phyloP scores from a whole-genome alignment of 2,329 filamentous ascomycete species.

The Diaporthe citri region DNA sequence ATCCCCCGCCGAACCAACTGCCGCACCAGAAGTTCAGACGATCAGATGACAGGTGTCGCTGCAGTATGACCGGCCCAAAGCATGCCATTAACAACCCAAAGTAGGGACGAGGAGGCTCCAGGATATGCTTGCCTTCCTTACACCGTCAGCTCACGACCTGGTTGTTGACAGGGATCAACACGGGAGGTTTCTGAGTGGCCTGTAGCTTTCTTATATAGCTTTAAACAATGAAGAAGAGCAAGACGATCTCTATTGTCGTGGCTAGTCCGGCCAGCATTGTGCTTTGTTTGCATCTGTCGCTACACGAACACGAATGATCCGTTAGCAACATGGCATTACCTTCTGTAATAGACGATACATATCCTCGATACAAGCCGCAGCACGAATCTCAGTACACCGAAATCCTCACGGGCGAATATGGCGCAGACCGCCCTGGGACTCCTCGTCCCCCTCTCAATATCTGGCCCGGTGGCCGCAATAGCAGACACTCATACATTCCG shows the following conservation, averaged over 20 bases:
- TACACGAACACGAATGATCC: background rate
- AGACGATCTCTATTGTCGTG: background rate
- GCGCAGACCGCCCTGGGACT: background rate
- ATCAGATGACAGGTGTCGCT: slow-evolving; percentile 19
- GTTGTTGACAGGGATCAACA: background rate
- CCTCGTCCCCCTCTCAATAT: slow-evolving; percentile 2
- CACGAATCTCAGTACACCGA: slow-evolving; percentile 21
- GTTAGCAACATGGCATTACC: slow-evolving; percentile 12
- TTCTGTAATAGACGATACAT: slow-evolving; percentile 3
- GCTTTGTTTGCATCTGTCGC: background rate
- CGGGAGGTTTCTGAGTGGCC: background rate
- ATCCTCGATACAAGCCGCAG: slow-evolving; percentile 7
- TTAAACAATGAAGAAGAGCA: slow-evolving; percentile 5
- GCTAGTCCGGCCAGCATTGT: background rate
- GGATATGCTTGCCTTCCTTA: background rate
- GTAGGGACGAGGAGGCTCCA: slow-evolving; percentile 11
- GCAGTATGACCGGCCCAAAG: background rate
- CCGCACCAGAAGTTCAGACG: slow-evolving; percentile 22
- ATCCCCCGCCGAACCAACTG: background rate
- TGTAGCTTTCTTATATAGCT: background rate
- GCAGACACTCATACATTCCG: slow-evolving; percentile 20
- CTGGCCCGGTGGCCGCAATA: slow-evolving; percentile 7
- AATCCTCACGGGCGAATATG: slow-evolving; percentile 6
- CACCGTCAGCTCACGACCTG: background rate
- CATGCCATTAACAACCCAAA: background rate